phyloP scores from a whole-genome alignment of 768 basidiomycete species.

The Tulasnella sp. region DNA sequence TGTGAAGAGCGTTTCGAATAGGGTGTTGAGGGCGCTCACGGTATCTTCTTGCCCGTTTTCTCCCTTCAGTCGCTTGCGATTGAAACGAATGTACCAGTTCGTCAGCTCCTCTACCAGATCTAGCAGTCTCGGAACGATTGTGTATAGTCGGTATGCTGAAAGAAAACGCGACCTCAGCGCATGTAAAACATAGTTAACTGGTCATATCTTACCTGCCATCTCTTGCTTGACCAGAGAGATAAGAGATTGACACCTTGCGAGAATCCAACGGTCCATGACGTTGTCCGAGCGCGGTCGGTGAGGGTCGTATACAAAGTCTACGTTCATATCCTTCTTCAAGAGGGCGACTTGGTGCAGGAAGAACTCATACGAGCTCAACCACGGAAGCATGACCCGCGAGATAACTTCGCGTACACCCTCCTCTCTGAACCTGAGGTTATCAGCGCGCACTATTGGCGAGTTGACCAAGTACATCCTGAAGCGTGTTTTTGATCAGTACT shows the following conservation, averaged over 20 bases:
- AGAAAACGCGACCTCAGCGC: not conserved
- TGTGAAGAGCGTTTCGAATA: constrained; percentile 92
- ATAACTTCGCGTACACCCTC: constrained; percentile 96
- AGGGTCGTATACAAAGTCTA: constrained; percentile 79
- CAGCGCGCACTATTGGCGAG: constrained; percentile 95
- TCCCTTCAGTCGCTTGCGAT: constrained; percentile 89
- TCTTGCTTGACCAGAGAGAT: constrained; percentile 85
- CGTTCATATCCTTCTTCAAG: constrained; percentile 64
- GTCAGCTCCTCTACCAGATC: constrained; percentile 93
- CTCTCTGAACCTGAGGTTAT: constrained; percentile 96
- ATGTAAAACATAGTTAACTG: not conserved
- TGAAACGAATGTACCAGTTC: constrained; percentile 99
- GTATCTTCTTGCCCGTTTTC: constrained; percentile 88
- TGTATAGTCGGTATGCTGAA: constrained; percentile 81
- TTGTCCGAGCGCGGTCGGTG: constrained; percentile 73
- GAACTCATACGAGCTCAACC: constrained; percentile 99
- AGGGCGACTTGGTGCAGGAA: constrained; percentile 91
- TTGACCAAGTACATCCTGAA: constrained; percentile 94
- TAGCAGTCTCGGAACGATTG: constrained; percentile 88
- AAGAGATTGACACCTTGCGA: constrained; percentile 94
- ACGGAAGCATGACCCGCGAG: constrained; percentile 90
- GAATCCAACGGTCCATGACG: constrained; percentile 98
- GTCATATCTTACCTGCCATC: constrained; percentile 56
- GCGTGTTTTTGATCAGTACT: not conserved
- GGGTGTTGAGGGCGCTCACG: constrained; percentile 75